Percentiles rank a stretch among this genome's conserved stretches.
Conservation (phyloP, 805 yeast species). For the Monosporozyma aerobia region DNA sequence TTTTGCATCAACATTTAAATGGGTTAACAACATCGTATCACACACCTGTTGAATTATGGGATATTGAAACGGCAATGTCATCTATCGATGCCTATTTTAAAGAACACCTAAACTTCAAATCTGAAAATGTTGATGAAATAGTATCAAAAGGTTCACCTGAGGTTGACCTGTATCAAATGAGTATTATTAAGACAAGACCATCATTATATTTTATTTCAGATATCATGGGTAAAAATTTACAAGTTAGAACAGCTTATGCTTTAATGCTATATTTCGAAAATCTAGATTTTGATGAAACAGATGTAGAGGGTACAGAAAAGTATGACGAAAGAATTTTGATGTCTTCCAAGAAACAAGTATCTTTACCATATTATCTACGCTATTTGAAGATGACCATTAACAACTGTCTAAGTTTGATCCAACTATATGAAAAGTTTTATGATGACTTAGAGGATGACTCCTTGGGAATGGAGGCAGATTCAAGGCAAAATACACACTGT, state of each 20-base stretch:
- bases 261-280: slow-evolving; percentile 24
- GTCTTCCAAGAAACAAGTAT: background rate
- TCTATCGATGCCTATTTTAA: slow-evolving; percentile 13
- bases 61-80: slow-evolving; percentile 12
- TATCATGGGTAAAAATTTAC: slow-evolving; percentile 16
- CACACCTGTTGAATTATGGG: slow-evolving; percentile 7
- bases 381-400: slow-evolving; percentile 12
- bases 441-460: slow-evolving; percentile 14
- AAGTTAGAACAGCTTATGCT: slow-evolving; percentile 22
- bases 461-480: background rate
- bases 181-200: slow-evolving; percentile 7
- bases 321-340: background rate
- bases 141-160: background rate
- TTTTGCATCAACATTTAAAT: slow-evolving; percentile 18
- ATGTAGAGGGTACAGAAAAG: background rate
- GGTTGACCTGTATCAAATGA: slow-evolving; percentile 3
- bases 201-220: slow-evolving; percentile 18
- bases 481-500: background rate
- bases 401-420: background rate
- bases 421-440: slow-evolving; percentile 16
- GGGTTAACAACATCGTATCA: slow-evolving; percentile 14
- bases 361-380: slow-evolving; percentile 13
- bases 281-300: background rate
- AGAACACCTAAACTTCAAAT: slow-evolving; percentile 6
- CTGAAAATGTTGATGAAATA: background rate